Conservation (phyloP, 139 green algal genomes). For the Nannochloris sp. region DNA sequence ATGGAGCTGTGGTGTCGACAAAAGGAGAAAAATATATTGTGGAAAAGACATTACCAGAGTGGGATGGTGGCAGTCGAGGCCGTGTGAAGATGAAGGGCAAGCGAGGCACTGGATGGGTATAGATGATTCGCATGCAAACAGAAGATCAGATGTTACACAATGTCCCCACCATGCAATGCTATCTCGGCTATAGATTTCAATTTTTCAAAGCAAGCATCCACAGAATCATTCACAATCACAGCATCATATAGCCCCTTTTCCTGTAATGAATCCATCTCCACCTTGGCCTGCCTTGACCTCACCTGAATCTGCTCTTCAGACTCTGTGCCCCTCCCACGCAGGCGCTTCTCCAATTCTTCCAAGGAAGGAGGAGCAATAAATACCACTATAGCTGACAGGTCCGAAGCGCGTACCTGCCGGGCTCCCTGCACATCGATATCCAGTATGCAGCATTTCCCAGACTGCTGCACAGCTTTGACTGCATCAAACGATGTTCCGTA, state of each 20-base stretch:
- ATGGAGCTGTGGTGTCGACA: conserved; percentile 39
- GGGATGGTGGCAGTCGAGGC: conserved; percentile 23
- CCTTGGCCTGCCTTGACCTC: conserved; percentile 46
- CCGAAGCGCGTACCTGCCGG: conserved; percentile 31
- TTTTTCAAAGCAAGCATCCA: conserved; percentile 47
- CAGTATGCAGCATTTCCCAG: conserved; percentile 58
- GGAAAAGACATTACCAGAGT: conserved; percentile 28
- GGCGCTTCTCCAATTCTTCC: conserved; percentile 59
- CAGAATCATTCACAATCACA: conserved; percentile 61
- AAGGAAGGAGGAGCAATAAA: conserved; percentile 71
- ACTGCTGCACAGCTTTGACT: conserved; percentile 48
- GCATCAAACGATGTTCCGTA: conserved; percentile 69
- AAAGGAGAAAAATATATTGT: conserved; percentile 65
- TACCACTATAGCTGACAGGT: conserved; percentile 61
- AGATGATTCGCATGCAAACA: neutral
- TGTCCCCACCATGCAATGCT: conserved; percentile 18
- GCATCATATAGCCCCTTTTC: conserved; percentile 58
- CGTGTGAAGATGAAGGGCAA: conserved; percentile 14
- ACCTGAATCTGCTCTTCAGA: conserved; percentile 59
- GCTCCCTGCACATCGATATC: conserved; percentile 80
- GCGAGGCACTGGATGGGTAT: neutral
- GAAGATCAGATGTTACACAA: no score
- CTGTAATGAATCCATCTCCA: conserved; percentile 58
- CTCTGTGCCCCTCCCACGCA: conserved; percentile 70
- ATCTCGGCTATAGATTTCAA: conserved; percentile 30